Evolutionary conservation across 805 yeast species (phyloP).

Genomic region (Saccharomycopsis sp.): DNA sequence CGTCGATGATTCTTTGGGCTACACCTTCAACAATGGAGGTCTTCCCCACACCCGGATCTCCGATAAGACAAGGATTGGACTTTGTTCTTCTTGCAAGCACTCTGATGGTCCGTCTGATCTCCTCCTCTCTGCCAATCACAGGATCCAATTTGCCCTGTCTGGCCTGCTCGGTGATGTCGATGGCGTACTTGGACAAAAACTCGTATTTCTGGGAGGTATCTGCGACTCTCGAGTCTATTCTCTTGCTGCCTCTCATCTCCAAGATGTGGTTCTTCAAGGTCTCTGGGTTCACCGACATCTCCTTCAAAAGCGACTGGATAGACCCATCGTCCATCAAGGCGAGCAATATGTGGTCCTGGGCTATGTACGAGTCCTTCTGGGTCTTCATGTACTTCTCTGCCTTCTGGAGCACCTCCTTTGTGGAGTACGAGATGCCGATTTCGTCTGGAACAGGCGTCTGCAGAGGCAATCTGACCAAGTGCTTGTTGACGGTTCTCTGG

Average conservation of each 20-base stretch:
- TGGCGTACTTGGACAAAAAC: constrained; percentile 82
- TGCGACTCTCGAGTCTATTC: constrained; percentile 90
- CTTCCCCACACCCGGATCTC: constrained; percentile 99
- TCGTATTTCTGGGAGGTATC: constrained; percentile 83
- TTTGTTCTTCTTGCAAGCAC: constrained; percentile 96
- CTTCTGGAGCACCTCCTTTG: constrained; percentile 64
- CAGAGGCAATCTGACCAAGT: constrained; percentile 76
- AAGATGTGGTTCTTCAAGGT: constrained; percentile 71
- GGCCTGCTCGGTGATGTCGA: constrained; percentile 90
- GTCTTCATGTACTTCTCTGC: constrained; percentile 75
- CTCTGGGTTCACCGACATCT: constrained; percentile 58
- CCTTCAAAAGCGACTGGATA: constrained; percentile 65
- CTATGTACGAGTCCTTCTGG: constrained; percentile 87
- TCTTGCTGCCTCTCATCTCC: constrained; percentile 79
- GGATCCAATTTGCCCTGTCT: constrained; percentile 94
- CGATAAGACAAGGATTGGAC: constrained; percentile 92
- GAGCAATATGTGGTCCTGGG: constrained; percentile 87
- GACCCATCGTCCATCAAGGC: constrained; percentile 78
- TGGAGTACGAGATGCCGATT: constrained; percentile 65
- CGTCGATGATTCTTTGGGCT: constrained; percentile 93
- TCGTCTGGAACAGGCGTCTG: constrained; percentile 88
- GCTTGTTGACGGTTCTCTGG: constrained; percentile 73
- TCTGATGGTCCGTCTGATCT: constrained; percentile 89
- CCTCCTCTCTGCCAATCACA: constrained; percentile 98
- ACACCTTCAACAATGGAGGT: constrained; percentile 98